These are phyloP conservation scores for Xerocomus potaroensis DNA, from an alignment of 768 basidiomycete genomes.

Conservation along the genomic window DNA sequence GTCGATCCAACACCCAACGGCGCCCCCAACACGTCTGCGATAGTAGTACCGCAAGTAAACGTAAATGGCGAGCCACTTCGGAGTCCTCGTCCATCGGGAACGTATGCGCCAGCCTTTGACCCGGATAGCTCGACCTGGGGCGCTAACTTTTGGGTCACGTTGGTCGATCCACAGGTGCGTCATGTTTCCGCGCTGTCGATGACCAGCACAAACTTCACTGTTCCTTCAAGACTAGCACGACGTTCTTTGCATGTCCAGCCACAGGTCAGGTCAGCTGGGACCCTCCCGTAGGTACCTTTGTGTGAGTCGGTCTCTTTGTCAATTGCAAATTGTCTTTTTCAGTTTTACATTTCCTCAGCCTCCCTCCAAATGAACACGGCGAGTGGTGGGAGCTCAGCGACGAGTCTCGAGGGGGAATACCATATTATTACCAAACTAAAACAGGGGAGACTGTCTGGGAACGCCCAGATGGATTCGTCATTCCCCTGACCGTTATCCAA, in stretches of 20 bases:
- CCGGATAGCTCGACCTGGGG: conserved; percentile 64
- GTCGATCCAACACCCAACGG: conserved; percentile 9
- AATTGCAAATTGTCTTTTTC: conserved; percentile 17
- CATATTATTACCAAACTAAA: conserved; percentile 94
- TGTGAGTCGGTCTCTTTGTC: conserved; percentile 48
- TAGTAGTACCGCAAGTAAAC: conserved; percentile 33
- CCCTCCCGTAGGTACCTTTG: conserved; percentile 83
- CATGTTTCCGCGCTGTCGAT: conserved; percentile 4
- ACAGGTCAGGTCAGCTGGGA: conserved; percentile 94
- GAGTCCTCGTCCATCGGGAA: conserved; percentile 31
- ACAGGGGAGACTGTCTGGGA: conserved; percentile 92
- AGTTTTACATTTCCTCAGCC: conserved; percentile 36
- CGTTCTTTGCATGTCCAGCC: conserved; percentile 91
- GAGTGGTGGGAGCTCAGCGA: conserved; percentile 97
- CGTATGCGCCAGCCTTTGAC: conserved; percentile 17
- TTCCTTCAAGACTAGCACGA: conserved; percentile 45
- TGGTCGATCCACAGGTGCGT: conserved; percentile 84
- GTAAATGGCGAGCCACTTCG: conserved; percentile 32
- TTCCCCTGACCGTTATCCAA: conserved; percentile 86
- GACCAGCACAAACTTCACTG: conserved; percentile 5
- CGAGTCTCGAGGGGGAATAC: conserved; percentile 74
- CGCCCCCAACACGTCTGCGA: conserved; percentile 6
- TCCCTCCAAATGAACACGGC: conserved; percentile 79
- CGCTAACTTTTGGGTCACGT: conserved; percentile 91
- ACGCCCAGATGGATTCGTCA: conserved; percentile 83